These are phyloP conservation scores for Backusella tarrabulga DNA, from an alignment of 192 early-diverging fungal genomes.

Conservation along the genomic window DNA sequence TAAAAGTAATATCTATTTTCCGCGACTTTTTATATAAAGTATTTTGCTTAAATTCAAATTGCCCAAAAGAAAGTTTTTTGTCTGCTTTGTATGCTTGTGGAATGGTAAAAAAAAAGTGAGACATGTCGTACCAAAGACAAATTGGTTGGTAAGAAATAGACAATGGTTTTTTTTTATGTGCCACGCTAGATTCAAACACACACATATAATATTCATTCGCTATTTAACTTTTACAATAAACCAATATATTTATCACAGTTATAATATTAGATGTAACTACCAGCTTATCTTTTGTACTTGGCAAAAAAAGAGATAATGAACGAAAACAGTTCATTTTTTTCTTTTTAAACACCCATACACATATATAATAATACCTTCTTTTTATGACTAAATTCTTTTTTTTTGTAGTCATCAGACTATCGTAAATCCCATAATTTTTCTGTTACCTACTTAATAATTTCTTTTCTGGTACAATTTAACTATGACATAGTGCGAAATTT, in stretches of 20 bases:
- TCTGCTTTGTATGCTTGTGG: background rate
- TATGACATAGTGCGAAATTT: background rate
- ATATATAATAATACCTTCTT: background rate
- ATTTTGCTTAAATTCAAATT: background rate
- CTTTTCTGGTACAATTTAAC: background rate
- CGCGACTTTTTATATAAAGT: background rate
- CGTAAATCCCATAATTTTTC: background rate
- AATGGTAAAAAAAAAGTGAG: background rate
- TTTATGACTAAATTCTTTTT: background rate
- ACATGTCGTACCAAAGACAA: background rate
- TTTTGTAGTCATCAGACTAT: background rate
- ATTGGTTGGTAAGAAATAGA: constrained; percentile 2
- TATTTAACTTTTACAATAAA: background rate
- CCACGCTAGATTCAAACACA: background rate
- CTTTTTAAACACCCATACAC: background rate
- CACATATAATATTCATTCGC: background rate
- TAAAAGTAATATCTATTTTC: background rate
- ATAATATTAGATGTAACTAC: background rate
- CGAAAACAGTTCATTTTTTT: too few relatives aligned
- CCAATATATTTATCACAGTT: background rate
- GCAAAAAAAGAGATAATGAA: background rate
- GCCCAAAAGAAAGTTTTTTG: background rate
- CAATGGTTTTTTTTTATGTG: background rate
- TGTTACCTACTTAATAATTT: background rate
- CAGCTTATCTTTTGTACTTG: background rate